Percentiles rank a stretch among this genome's conserved stretches.
These are phyloP conservation scores for Apiospora phragmitis DNA, from an alignment of 2,329 filamentous ascomycete species.

Conservation along the genomic window DNA sequence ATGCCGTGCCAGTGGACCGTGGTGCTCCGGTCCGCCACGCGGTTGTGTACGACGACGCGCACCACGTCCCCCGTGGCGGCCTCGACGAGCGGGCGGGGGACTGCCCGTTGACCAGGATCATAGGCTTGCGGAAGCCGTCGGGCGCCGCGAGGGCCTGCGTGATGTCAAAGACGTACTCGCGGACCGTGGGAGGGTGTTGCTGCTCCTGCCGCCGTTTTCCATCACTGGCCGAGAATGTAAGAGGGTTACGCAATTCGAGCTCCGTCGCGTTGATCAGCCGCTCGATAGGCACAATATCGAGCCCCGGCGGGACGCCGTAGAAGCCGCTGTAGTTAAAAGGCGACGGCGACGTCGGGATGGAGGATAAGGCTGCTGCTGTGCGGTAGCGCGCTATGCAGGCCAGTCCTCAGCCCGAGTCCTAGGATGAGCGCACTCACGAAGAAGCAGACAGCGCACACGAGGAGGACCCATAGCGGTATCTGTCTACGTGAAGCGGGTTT, in stretches of 20 bases:
- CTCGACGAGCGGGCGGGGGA: constrained; percentile 45
- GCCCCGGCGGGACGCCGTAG: constrained; percentile 23
- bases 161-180: constrained; percentile 36
- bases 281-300: constrained; percentile 24
- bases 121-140: constrained; percentile 38
- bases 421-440: constrained; percentile 22
- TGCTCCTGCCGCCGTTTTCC: not conserved
- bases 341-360: not conserved
- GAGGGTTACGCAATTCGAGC: constrained; percentile 29
- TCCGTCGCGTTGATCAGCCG: constrained; percentile 28
- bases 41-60: constrained; percentile 41
- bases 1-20: constrained; percentile 71
- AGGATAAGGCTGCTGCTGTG: not conserved
- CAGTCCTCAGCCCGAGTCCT: constrained; percentile 24
- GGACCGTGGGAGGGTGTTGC: constrained; percentile 15
- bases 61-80: constrained; percentile 45
- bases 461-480: constrained; percentile 18
- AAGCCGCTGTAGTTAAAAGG: constrained; percentile 19
- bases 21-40: constrained; percentile 40
- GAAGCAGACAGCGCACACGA: constrained; percentile 21
- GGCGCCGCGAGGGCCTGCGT: constrained; percentile 32
- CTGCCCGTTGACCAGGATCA: constrained; percentile 41
- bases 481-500: constrained; percentile 15
- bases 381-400: not conserved
- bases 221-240: constrained; percentile 16